A percentile compares a stretch with the other conserved stretches of the same genome.
phyloP scores from a whole-genome alignment of 2,329 filamentous ascomycete species.

The Fusarium dimerum region DNA sequence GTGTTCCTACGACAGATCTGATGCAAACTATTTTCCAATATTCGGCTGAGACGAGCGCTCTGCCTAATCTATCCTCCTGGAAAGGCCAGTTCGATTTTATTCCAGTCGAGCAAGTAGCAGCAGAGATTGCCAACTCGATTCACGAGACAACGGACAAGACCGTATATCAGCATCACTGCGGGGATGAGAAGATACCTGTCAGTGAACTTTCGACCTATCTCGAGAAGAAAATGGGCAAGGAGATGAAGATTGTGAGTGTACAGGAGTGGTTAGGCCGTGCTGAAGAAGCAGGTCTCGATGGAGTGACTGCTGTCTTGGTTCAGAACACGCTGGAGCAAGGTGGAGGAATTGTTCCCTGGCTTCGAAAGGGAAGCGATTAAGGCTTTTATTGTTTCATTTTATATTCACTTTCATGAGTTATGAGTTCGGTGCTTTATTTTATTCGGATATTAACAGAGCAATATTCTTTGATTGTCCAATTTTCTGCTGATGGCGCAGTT shows the following conservation, averaged over 20 bases:
- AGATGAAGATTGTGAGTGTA: not conserved
- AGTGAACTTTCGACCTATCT: not conserved
- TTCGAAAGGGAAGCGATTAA: not conserved
- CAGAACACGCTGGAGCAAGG: not conserved
- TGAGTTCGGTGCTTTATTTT: too few species aligned
- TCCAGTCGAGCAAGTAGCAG: not conserved
- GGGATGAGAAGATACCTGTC: not conserved
- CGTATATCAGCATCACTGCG: not conserved
- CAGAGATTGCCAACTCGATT: not conserved
- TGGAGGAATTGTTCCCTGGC: not conserved
- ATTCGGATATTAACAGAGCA: too few species aligned
- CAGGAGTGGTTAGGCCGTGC: not conserved
- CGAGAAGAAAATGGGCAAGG: not conserved
- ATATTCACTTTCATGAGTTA: too few species aligned
- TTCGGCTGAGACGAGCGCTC: not conserved
- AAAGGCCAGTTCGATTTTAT: slow-evolving; percentile 6
- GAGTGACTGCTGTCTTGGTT: not conserved
- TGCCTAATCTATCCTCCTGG: slow-evolving; percentile 6
- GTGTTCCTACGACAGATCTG: not conserved
- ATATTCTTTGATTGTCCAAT: too few species aligned
- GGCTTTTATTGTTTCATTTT: not conserved
- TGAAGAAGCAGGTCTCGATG: not conserved
- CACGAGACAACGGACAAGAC: not conserved
- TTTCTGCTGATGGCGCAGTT: too few species aligned
- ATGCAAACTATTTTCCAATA: slow-evolving; percentile 7